Evolutionary conservation across 345 rosid genomes (phyloP).

Genomic region (Erodium maritimum): DNA sequence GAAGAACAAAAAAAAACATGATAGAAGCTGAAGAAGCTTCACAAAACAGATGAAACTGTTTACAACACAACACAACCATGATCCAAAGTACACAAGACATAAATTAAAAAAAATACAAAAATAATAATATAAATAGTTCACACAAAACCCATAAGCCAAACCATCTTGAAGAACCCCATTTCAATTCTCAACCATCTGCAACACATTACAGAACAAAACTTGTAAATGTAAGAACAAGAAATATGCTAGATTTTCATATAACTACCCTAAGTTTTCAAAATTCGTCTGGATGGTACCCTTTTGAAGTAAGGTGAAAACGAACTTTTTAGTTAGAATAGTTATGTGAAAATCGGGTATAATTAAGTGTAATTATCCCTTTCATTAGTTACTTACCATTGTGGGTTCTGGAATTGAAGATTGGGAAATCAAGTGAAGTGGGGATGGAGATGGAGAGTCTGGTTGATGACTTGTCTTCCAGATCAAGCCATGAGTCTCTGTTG

Average conservation of each 20-base stretch:
- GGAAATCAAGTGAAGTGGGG: conserved; percentile 47
- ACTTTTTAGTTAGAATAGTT: too few species aligned
- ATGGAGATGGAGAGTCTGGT: conserved; percentile 57
- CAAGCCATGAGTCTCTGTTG: conserved; percentile 45
- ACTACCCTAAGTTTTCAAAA: too few species aligned
- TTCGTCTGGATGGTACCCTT: too few species aligned
- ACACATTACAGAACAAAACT: not conserved
- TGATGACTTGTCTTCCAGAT: conserved; percentile 48
- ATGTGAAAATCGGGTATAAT: too few species aligned
- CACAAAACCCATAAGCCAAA: not conserved
- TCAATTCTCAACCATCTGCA: not conserved
- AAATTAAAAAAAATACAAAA: too few species aligned
- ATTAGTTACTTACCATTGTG: conserved; percentile 18
- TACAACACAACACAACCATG: not conserved
- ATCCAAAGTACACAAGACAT: not conserved
- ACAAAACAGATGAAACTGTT: too few species aligned
- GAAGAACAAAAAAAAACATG: not conserved
- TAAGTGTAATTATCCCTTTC: too few species aligned
- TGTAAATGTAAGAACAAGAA: not conserved
- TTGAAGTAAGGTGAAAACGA: too few species aligned
- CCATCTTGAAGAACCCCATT: not conserved
- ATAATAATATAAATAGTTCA: too few species aligned
- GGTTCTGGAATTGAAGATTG: conserved; percentile 36
- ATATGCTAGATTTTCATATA: too few species aligned
- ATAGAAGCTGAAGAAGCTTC: too few species aligned